Base-by-base conservation (phyloP, 192 early-diverging fungal species). In the Umbelopsis isabellina region DNA sequence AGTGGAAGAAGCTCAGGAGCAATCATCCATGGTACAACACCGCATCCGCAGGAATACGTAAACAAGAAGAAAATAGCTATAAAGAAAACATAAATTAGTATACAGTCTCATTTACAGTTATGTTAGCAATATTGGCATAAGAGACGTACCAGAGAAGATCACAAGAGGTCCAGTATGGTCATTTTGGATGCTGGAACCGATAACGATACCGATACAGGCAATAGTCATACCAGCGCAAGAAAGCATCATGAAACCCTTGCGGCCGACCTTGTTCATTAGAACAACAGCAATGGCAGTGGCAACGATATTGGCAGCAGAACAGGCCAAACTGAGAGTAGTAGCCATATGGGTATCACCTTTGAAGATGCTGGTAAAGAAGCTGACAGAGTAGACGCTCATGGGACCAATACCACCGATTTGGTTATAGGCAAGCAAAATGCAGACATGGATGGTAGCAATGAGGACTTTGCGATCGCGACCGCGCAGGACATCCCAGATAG, bases 331-430 rank as follows among this genome's bases (percentile, higher is more conserved):
- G 20, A 94, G 78, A 45, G 84, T 80, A 35, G 84, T 86, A 10
- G 89, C 83, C 46, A 77, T 41, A 10, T n/a, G 3, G 25, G 83
- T 81, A 27, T 84, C 81, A 0, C 70, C 72, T 18, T 81, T 73
- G 73, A 89, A 90, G 44, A 79, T 77, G 72, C 89, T 65, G 65
- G 84, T 85, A 76, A 94, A 89, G 71, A 94, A 93, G 22, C 86
- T 86, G 10, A 91, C 90, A 27, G 89, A 91, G 75, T 93, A 96
- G 78, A 91, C 91, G 67, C 91, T 91, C 58, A 94, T 88, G 10
- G 89, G 91, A 76, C 92, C 93, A 82, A 96, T 94, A 69, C 93
- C 94, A 67, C 86, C 87, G 27, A 93, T 84, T 78, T 96, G 94
- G 77, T 96, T 92, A 70, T 87, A 83, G 37, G 92, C 83, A 80